phyloP scores from a whole-genome alignment of 495 filamentous ascomycete genomes.

The Cladorrhinum samala region DNA sequence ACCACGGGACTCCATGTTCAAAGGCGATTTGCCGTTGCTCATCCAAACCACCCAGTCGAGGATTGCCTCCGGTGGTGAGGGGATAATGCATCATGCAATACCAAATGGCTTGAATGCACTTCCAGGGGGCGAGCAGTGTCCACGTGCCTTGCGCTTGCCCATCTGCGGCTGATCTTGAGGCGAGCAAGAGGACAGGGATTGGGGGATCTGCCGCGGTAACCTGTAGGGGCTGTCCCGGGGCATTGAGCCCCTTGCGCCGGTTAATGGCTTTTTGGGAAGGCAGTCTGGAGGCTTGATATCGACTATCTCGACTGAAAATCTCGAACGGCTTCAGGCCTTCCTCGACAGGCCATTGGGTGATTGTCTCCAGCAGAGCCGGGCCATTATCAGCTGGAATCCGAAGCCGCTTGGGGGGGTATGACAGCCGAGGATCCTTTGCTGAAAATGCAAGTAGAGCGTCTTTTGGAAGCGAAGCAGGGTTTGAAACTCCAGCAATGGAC shows the following conservation, averaged over 20 bases:
- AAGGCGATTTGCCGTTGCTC: constrained; percentile 77
- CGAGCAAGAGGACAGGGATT: constrained; percentile 72
- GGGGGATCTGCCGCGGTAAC: constrained; percentile 61
- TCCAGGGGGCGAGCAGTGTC: constrained; percentile 89
- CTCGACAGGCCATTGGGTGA: constrained; percentile 69
- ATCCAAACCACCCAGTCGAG: constrained; percentile 74
- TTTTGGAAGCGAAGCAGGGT: constrained; percentile 67
- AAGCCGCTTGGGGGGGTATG: constrained; percentile 56
- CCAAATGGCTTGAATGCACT: constrained; percentile 82
- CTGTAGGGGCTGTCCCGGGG: constrained; percentile 59
- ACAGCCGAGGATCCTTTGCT: constrained; percentile 72
- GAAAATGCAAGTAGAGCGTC: constrained; percentile 68
- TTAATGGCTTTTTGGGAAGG: constrained; percentile 83
- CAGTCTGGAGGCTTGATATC: constrained; percentile 53
- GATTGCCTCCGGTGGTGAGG: constrained; percentile 69
- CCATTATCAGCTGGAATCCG: constrained; percentile 44
- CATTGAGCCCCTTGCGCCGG: constrained; percentile 63
- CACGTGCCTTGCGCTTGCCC: constrained; percentile 61
- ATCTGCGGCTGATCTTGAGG: constrained; percentile 44
- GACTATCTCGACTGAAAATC: constrained; percentile 64
- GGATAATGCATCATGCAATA: constrained; percentile 81
- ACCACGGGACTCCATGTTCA: constrained; percentile 73
- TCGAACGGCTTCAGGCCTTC: constrained; percentile 43
- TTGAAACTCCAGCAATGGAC: constrained; percentile 62
- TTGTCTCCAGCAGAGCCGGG: constrained; percentile 42